phyloP scores from a whole-genome alignment of 441 rosid species.

The Erodium moschatum region DNA sequence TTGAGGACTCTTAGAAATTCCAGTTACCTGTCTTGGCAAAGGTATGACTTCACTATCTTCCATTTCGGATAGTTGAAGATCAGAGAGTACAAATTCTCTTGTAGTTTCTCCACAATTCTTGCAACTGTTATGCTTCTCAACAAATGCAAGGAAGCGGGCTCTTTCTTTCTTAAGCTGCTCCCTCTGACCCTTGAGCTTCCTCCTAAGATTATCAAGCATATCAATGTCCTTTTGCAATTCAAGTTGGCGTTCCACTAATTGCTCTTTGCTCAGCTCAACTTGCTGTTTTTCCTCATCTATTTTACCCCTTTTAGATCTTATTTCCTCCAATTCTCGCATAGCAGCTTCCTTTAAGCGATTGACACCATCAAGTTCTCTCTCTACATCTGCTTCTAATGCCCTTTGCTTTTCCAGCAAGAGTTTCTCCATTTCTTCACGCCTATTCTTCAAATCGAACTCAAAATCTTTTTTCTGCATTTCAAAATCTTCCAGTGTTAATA shows the following conservation, averaged over 20 bases:
- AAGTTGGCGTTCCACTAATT: conserved; percentile 42
- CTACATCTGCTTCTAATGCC: conserved; percentile 40
- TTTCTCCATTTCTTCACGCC: conserved; percentile 50
- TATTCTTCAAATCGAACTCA: conserved; percentile 36
- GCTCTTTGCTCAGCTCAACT: conserved; percentile 37
- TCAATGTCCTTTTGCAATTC: conserved; percentile 54
- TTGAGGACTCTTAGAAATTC: conserved; percentile 28
- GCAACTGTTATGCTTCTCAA: conserved; percentile 54
- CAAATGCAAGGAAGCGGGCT: conserved; percentile 43
- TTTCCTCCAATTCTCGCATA: conserved; percentile 45
- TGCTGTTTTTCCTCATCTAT: conserved; percentile 43
- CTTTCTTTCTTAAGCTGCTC: conserved; percentile 42
- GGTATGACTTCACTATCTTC: conserved; percentile 31
- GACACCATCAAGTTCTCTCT: conserved; percentile 36
- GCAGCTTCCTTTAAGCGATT: conserved; percentile 37
- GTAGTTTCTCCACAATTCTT: conserved; percentile 46
- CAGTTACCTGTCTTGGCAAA: conserved; percentile 27
- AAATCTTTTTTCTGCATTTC: conserved; percentile 42
- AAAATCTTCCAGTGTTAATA: conserved; percentile 48
- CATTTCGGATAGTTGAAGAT: conserved; percentile 43
- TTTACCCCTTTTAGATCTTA: conserved; percentile 34
- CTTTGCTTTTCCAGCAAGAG: conserved; percentile 33
- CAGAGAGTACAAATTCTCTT: conserved; percentile 50
- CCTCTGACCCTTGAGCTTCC: conserved; percentile 47
- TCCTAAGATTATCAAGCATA: conserved; percentile 52